Conservation (phyloP, 345 rosid species). For the Euphorbia peplus region DNA sequence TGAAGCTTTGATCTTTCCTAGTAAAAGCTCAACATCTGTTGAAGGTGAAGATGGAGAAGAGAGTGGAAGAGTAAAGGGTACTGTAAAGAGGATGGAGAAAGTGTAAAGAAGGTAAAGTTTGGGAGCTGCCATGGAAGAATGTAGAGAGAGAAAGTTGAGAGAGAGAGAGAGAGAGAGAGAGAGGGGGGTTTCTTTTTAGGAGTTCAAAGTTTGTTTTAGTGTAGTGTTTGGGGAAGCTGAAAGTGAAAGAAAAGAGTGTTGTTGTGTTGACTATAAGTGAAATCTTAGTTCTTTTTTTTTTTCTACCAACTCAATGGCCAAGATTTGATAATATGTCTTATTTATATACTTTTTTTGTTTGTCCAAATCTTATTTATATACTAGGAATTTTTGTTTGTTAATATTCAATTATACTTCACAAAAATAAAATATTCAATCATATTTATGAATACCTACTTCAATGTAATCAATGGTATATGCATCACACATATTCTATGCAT, state of each 20-base stretch:
- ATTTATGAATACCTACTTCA: not conserved
- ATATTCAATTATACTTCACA: not conserved
- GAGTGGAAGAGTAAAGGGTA: slow-evolving; percentile 2
- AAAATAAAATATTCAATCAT: not conserved
- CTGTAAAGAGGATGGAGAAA: slow-evolving; percentile 26
- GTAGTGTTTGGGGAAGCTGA: slow-evolving; percentile 34
- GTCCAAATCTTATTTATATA: not conserved
- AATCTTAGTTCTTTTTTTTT: slow-evolving; percentile 21
- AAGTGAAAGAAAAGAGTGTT: slow-evolving; percentile 19
- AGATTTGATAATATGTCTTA: slow-evolving; percentile 23
- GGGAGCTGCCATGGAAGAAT: slow-evolving; percentile 46
- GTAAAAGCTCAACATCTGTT: slow-evolving; percentile 68
- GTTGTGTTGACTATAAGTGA: slow-evolving; percentile 47
- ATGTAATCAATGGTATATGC: too few relatives aligned
- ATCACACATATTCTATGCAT: too few relatives aligned
- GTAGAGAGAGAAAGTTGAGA: slow-evolving; percentile 21
- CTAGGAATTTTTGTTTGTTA: not conserved
- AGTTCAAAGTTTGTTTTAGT: slow-evolving; percentile 13
- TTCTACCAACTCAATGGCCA: slow-evolving; percentile 42
- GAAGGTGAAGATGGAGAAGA: slow-evolving; percentile 38
- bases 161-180: slow-evolving; percentile 5
- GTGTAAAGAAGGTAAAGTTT: slow-evolving; percentile 38
- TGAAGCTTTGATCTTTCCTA: slow-evolving; percentile 65
- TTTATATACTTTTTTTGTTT: not conserved
- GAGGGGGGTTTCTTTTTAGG: slow-evolving; percentile 20